Evolutionary conservation across 768 basidiomycete genomes (phyloP).

Genomic region (Agaricus sinodeliciosus): DNA sequence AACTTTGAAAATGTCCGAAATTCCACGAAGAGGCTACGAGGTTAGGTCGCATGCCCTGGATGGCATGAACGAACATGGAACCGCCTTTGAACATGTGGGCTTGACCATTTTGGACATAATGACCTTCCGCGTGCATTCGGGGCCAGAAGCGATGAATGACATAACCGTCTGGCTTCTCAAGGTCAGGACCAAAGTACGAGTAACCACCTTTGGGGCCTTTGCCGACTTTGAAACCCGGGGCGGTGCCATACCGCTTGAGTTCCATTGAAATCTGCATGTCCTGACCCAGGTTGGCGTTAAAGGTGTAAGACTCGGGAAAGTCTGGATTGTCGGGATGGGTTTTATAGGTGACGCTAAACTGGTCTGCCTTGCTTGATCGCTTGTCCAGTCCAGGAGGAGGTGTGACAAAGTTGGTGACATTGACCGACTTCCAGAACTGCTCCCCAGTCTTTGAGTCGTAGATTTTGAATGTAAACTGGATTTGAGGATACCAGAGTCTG

Average conservation of each 20-base stretch:
- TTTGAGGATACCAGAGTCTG: conserved; percentile 89
- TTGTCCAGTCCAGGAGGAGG: conserved; percentile 78
- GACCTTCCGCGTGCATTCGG: conserved; percentile 52
- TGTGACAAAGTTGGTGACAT: conserved; percentile 72
- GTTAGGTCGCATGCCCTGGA: conserved; percentile 97
- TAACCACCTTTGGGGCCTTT: conserved; percentile 82
- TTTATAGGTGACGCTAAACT: conserved; percentile 72
- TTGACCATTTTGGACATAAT: conserved; percentile 59
- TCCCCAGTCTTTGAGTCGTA: conserved; percentile 73
- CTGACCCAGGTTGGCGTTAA: conserved; percentile 72
- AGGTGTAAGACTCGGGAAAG: conserved; percentile 67
- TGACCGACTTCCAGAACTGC: conserved; percentile 80
- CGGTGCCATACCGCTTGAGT: conserved; percentile 57
- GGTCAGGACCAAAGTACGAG: conserved; percentile 78
- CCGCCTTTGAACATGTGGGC: conserved; percentile 51
- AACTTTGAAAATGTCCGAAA: conserved; percentile 87
- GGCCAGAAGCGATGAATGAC: conserved; percentile 94
- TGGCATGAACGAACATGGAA: conserved; percentile 91
- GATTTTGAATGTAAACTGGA: conserved; percentile 91
- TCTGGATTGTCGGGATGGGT: conserved; percentile 43
- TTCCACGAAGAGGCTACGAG: conserved; percentile 93
- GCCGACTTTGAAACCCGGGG: conserved; percentile 89
- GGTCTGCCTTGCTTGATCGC: conserved; percentile 79
- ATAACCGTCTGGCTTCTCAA: conserved; percentile 69
- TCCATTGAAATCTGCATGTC: conserved; percentile 80